phyloP scores from a whole-genome alignment of 768 basidiomycete species.

The Pholiota molesta region DNA sequence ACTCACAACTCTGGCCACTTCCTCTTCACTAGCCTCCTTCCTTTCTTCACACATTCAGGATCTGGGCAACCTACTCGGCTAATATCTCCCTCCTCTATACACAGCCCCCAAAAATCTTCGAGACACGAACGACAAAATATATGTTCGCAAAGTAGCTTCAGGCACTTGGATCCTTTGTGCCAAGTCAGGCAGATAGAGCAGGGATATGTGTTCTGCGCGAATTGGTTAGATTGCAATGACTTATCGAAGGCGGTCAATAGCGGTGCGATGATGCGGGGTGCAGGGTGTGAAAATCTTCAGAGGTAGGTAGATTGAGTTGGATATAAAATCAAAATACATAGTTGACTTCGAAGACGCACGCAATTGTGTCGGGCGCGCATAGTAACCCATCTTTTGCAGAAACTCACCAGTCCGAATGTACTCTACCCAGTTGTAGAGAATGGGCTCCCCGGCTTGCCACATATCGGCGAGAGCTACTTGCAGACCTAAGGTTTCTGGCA shows the following conservation, averaged over 20 bases:
- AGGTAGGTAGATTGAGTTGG: constrained; percentile 9
- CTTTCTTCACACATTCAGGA: constrained; percentile 71
- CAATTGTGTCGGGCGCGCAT: constrained; percentile 34
- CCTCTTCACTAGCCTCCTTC: constrained; percentile 66
- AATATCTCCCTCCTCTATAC: constrained; percentile 80
- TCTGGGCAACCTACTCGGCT: constrained; percentile 81
- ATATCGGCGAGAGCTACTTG: constrained; percentile 45
- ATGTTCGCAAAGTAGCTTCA: constrained; percentile 72
- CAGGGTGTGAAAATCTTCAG: constrained; percentile 56
- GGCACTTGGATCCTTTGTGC: constrained; percentile 75
- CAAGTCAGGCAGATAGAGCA: constrained; percentile 80
- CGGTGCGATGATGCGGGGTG: constrained; percentile 54
- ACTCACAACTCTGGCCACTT: constrained; percentile 72
- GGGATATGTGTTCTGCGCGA: constrained; percentile 64
- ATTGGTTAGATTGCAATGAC: constrained; percentile 49
- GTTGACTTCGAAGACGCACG: constrained; percentile 31
- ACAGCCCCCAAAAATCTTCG: constrained; percentile 79
- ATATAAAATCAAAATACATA: background rate
- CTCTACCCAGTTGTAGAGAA: constrained; percentile 75
- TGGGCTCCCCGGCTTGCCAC: constrained; percentile 64
- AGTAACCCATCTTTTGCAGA: constrained; percentile 46
- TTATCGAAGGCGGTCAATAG: constrained; percentile 53
- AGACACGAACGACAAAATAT: constrained; percentile 86
- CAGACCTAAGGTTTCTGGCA: constrained; percentile 43
- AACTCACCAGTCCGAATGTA: constrained; percentile 71